Evolutionary conservation across 2,329 filamentous ascomycete species (phyloP).

Genomic region (Fonsecaea nubica): DNA sequence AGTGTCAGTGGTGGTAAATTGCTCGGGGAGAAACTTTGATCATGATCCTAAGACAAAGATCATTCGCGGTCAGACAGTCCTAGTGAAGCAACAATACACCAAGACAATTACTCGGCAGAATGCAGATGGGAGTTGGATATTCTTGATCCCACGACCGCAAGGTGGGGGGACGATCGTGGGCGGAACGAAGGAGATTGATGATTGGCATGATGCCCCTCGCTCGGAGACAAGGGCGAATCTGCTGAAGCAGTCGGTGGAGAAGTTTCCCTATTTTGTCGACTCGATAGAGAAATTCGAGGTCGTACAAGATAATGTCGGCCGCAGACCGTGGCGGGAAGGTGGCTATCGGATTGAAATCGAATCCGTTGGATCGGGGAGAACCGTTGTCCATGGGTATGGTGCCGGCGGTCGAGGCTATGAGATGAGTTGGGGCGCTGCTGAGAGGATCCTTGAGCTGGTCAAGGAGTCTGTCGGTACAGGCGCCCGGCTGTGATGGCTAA

Average conservation of each 20-base stretch:
- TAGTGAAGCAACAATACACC: conserved; percentile 54
- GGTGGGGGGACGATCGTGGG: conserved; percentile 70
- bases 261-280: conserved; percentile 50
- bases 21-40: conserved; percentile 52
- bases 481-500: conserved; percentile 13
- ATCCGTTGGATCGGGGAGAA: conserved; percentile 39
- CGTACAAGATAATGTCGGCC: conserved; percentile 55
- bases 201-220: conserved; percentile 62
- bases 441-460: conserved; percentile 36
- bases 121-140: conserved; percentile 67
- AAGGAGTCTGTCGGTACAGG: conserved; percentile 14
- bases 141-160: conserved; percentile 67
- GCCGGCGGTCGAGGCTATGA: conserved; percentile 68
- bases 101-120: conserved; percentile 66
- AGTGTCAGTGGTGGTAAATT: conserved; percentile 53
- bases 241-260: conserved; percentile 51
- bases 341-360: conserved; percentile 63
- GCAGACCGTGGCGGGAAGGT: conserved; percentile 53
- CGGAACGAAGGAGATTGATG: conserved; percentile 67
- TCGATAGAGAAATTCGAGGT: conserved; percentile 49
- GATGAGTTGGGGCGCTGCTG: conserved; percentile 65
- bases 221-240: conserved; percentile 56
- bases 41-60: conserved; percentile 52
- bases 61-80: conserved; percentile 56
- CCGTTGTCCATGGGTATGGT: conserved; percentile 64